Evolutionary conservation across 306 rosid species (phyloP), one percentile per base, ranked within the genome.

Genomic region (Styphnolobium japonicum): DNA sequence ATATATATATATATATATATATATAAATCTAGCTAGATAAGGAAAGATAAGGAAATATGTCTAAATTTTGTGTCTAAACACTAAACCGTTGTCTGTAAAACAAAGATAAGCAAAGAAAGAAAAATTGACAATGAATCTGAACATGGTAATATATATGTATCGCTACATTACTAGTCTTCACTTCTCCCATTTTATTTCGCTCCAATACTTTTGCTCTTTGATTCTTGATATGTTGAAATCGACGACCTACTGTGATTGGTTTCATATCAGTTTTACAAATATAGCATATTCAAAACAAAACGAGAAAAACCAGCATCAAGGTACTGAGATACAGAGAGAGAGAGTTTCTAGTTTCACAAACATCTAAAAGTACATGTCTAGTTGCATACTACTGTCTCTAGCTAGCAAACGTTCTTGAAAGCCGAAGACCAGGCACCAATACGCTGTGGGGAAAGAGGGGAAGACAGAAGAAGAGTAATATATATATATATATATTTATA

Each of bases 281-380:
- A n/a, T n/a, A n/a, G n/a, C 65, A 71, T 37, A 61, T 33, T 49
- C 66, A 61, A 48, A 80, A 62, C 56, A 67, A 79, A 63, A 74
- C 19, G 40, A 74, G 8, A 25, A 22, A 53, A 55, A 48, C 21
- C 39, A 67, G 48, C 65, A 71, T 11, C 72, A 33, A 21, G 15
- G 4, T 25, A 46, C 2, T n/a, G n/a, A n/a, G n/a, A n/a, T n/a
- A n/a, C n/a, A n/a, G n/a, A 16, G 36, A 18, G 42, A 27, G 21
- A 75, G 10, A 39, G 16, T 25, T 25, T 23, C n/a, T 4, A 23
- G 37, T 8, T 11, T 14, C 65, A 27, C 9, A 11, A 25, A 27
- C 10, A 58, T 2, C 36, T 25, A 3, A 58, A 10, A 58, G 64
- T 55, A 10, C 25, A 21, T 1, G 15, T 4, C 5, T 5, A 25